Conservation (phyloP, 2,329 filamentous ascomycete species). For the Ambrosiella beaveri region DNA sequence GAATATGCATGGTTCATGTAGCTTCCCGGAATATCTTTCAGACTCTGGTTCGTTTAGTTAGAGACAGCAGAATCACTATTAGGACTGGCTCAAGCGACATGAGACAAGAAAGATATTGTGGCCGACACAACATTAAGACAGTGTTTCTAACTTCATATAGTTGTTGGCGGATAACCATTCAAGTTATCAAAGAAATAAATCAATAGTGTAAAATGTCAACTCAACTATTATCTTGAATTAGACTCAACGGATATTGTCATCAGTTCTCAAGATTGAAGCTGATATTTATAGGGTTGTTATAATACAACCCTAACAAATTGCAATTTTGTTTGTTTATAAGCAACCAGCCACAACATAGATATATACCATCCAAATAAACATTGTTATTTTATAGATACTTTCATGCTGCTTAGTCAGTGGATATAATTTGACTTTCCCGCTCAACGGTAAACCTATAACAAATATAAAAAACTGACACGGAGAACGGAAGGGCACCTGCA, state of each 20-base stretch:
- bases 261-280: too few species aligned
- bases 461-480: too few species aligned
- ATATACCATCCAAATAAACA: too few species aligned
- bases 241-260: neutral
- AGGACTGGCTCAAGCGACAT: neutral
- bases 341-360: too few species aligned
- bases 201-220: neutral
- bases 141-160: neutral
- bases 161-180: neutral
- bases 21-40: neutral
- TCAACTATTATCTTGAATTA: neutral
- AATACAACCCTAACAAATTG: too few species aligned
- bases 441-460: too few species aligned
- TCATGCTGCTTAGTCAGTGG: too few species aligned
- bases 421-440: too few species aligned
- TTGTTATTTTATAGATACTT: too few species aligned
- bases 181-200: neutral
- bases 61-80: neutral
- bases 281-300: too few species aligned
- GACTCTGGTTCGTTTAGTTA: neutral
- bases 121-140: neutral
- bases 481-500: neutral
- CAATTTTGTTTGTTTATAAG: too few species aligned
- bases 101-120: neutral
- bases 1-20: neutral